Evolutionary conservation across 306 rosid species (phyloP).

Genomic region (Quercus suber): DNA sequence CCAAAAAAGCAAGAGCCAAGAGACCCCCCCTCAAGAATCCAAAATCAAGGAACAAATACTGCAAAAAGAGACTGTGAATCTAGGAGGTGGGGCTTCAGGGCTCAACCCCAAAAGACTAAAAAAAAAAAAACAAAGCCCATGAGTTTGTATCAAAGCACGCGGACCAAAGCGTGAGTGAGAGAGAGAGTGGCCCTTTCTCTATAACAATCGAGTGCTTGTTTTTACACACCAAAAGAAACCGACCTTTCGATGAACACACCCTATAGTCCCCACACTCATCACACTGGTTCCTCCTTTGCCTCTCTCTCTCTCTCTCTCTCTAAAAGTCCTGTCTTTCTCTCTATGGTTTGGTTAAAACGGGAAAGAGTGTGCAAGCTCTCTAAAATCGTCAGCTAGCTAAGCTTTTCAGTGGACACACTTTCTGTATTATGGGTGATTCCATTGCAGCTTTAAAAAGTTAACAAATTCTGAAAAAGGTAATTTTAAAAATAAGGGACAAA

Average conservation of each 20-base stretch:
- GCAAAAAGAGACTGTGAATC: constrained; percentile 47
- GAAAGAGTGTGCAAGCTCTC: constrained; percentile 61
- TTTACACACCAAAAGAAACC: constrained; percentile 54
- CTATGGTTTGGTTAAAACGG: constrained; percentile 35
- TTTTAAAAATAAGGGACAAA: background rate
- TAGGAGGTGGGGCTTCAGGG: constrained; percentile 40
- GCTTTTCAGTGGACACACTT: constrained; percentile 45
- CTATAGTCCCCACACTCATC: constrained; percentile 32
- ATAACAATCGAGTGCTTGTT: constrained; percentile 44
- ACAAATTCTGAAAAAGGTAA: background rate
- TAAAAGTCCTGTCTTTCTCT: constrained; percentile 13
- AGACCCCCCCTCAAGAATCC: constrained; percentile 15
- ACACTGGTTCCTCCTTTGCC: constrained; percentile 24
- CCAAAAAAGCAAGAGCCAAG: constrained; percentile 31
- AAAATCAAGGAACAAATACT: constrained; percentile 65
- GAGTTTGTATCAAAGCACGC: constrained; percentile 76
- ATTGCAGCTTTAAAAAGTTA: constrained; percentile 79
- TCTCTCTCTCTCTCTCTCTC: constrained; percentile 2
- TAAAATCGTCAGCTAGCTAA: too few relatives aligned
- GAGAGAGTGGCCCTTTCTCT: constrained; percentile 8
- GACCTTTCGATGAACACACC: constrained; percentile 69
- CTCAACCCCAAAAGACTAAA: constrained; percentile 8
- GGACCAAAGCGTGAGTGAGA: constrained; percentile 53
- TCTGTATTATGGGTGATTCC: constrained; percentile 36
- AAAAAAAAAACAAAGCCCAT: constrained; percentile 29